Conservation (phyloP, 306 rosid genomes). For the Quercus berberidifolia region DNA sequence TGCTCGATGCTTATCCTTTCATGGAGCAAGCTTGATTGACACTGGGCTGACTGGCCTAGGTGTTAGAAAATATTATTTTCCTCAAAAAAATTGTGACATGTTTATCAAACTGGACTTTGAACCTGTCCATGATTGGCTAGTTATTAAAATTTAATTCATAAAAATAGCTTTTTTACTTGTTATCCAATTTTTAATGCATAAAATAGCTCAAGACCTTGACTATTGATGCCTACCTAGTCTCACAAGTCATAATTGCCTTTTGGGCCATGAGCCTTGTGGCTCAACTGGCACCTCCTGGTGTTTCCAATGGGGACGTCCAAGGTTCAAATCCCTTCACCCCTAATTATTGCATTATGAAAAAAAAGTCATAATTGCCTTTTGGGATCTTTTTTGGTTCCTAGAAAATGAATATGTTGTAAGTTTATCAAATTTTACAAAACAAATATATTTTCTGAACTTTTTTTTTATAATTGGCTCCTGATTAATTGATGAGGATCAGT, state of each 20-base stretch:
- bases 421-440: background rate
- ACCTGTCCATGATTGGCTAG: background rate
- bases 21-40: background rate
- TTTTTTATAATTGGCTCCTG: background rate
- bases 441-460: background rate
- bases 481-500: background rate
- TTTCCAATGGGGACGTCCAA: too few species aligned
- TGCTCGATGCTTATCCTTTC: background rate
- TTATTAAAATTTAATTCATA: background rate
- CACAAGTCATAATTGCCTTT: background rate
- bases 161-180: background rate
- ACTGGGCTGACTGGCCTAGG: background rate
- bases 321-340: too few species aligned
- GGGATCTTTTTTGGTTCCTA: background rate
- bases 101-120: background rate
- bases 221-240: background rate
- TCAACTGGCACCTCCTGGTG: too few species aligned
- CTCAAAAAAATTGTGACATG: background rate
- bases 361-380: too few species aligned
- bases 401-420: background rate
- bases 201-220: background rate
- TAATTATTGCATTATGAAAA: too few species aligned
- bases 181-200: background rate
- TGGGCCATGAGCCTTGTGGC: background rate
- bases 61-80: background rate